Conservation (phyloP, 306 rosid species). For the Ochetophila trinervis region DNA sequence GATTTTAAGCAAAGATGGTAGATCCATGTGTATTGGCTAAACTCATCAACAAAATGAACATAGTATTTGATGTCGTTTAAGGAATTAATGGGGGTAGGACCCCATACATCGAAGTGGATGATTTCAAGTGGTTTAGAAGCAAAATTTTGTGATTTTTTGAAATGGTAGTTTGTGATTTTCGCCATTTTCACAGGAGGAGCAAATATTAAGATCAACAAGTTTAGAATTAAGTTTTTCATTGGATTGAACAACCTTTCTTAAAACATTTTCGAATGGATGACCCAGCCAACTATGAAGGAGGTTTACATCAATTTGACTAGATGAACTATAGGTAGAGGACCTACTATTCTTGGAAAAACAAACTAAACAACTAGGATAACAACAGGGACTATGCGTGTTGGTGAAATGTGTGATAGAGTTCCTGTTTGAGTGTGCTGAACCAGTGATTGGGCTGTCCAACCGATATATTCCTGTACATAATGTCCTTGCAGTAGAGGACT, state of each 20-base stretch:
- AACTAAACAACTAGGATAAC: no score
- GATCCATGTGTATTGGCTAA: not conserved
- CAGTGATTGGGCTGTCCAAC: no score
- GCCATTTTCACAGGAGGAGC: not conserved
- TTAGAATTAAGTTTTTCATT: no score
- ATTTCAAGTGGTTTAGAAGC: not conserved
- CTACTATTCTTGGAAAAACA: no score
- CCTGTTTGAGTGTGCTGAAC: no score
- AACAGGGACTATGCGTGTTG: no score
- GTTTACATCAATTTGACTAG: not conserved
- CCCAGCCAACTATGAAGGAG: not conserved
- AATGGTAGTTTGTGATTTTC: not conserved
- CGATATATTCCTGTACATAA: no score
- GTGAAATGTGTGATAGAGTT: no score
- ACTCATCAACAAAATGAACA: not conserved
- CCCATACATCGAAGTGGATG: no score
- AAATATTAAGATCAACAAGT: not conserved
- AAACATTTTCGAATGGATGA: not conserved
- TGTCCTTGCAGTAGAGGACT: no score
- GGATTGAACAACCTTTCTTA: not conserved
- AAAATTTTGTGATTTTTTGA: not conserved
- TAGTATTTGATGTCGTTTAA: not conserved
- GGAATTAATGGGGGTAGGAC: not conserved
- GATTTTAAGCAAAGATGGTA: not conserved
- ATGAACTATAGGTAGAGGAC: no score